Percentiles rank a stretch among this genome's conserved stretches.
phyloP scores from a whole-genome alignment of 2,329 filamentous ascomycete species.

The Pseudonectria buxi region DNA sequence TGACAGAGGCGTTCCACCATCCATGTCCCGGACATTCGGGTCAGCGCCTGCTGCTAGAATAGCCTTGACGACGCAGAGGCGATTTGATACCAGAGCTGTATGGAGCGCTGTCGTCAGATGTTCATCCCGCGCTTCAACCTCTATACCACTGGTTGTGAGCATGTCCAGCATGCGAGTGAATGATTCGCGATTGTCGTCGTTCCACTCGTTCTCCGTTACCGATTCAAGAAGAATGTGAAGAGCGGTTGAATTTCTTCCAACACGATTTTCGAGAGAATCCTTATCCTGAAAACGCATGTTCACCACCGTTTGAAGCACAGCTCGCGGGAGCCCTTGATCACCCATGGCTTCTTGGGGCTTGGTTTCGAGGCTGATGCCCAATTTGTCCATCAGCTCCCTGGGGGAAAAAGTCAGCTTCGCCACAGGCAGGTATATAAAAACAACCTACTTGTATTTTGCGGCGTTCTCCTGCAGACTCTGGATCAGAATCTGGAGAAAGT shows the following conservation, averaged over 20 bases:
- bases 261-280: background rate
- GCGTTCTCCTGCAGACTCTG: slow-evolving; percentile 11
- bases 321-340: background rate
- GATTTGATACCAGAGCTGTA: slow-evolving; percentile 1
- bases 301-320: slow-evolving; percentile 9
- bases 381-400: slow-evolving; percentile 13
- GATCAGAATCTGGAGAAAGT: slow-evolving; percentile 10
- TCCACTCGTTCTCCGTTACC: background rate
- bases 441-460: slow-evolving; percentile 13
- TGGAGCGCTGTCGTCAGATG: slow-evolving; percentile 9
- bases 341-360: background rate
- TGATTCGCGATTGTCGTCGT: background rate
- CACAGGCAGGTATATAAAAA: no score
- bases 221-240: slow-evolving; percentile 11
- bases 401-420: no score
- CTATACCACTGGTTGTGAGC: slow-evolving; percentile 8
- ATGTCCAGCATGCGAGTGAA: slow-evolving; percentile 5
- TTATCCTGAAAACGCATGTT: slow-evolving; percentile 7
- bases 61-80: slow-evolving; percentile 1
- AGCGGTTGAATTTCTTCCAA: slow-evolving; percentile 1
- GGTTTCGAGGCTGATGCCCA: slow-evolving; percentile 2
- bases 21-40: slow-evolving; percentile 6
- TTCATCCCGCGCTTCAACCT: slow-evolving; percentile 13
- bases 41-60: slow-evolving; percentile 16
- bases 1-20: slow-evolving; percentile 6